A percentile compares a stretch with the other conserved stretches of the same genome.
These are phyloP conservation scores for Castanopsis chinensis DNA, from an alignment of 306 rosid genomes.

Conservation along the genomic window DNA sequence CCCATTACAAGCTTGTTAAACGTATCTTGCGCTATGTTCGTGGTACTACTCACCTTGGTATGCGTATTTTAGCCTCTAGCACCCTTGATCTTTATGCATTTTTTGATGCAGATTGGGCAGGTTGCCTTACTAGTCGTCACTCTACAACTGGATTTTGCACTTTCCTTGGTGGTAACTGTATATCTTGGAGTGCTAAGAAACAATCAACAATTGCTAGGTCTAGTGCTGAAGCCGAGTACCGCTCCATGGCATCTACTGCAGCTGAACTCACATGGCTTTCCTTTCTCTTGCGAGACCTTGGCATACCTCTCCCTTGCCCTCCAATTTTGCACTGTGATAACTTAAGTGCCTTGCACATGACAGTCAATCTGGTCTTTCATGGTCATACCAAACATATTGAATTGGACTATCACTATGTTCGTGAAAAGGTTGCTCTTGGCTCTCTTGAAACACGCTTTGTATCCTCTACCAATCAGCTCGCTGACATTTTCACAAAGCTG, in stretches of 20 bases:
- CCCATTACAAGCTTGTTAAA: not conserved
- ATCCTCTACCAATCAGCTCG: no score
- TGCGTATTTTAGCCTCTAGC: not conserved
- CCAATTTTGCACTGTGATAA: no score
- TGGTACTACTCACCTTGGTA: not conserved
- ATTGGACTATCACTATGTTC: no score
- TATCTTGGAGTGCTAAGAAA: not conserved
- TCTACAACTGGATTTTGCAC: not conserved
- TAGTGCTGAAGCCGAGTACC: not conserved
- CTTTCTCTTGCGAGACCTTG: no score
- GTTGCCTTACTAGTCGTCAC: not conserved
- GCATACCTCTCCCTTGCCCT: no score
- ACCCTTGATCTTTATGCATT: no score
- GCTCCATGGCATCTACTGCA: not conserved
- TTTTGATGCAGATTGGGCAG: not conserved
- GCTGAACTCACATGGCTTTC: not conserved
- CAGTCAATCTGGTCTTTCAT: no score
- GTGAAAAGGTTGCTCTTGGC: no score
- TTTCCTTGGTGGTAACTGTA: not conserved
- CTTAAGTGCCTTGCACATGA: no score
- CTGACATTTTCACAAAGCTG: no score
- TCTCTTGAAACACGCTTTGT: no score
- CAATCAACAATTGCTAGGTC: not conserved
- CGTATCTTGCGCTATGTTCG: not conserved
- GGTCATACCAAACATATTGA: no score